Base-by-base conservation (phyloP, 805 yeast genomes). In the Candida vartiovaarae region DNA sequence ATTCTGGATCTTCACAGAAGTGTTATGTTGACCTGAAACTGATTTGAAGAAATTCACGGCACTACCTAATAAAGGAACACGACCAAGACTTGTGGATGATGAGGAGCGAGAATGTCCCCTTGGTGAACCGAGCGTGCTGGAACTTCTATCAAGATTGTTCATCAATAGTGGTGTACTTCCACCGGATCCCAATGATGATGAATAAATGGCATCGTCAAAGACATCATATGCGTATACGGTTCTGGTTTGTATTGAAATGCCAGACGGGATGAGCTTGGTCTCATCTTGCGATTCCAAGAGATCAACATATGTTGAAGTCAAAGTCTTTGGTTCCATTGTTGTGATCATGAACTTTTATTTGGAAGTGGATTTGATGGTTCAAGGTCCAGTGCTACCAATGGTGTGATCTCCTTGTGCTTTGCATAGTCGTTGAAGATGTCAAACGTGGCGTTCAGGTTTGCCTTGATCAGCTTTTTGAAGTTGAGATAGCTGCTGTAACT, bases 161-260 rank as follows among this genome's bases (percentile, higher is more conserved):
- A 15, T 40, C 11, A 34, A 27, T 6, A 28, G 27, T 9, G 37
- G 29, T 31, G 39, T 23, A 23, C 39, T 28, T 3, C 39, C 32
- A 36, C 34, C 32, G 5, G 50, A 36, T 3, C 50, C 52, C 30
- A 44, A 28, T 5, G 57, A 51, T 6, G 53, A 48, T 3, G 59
- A 50, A 57, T 80, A 80, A 30, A 78, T 70, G 1, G 84, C 80
- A 52, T 81, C 87, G 58, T 81, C 87, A 40, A 80, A 70, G 3
- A 81, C 70, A 50, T 81, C 87, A 57, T 70, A 81, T 0, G 84
- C 74, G 57, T 77, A 81, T 1, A 76, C 70, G 49, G 75, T 74
- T 34, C 50, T 51, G 2, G 51, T 49, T 6, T 58, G 36, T 3
- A 49, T 47, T 3, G 59, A 8, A 28, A 45, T 36, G 10, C 8